A percentile compares a stretch with the other conserved stretches of the same genome.
Evolutionary conservation across 768 basidiomycete genomes (phyloP).

Genomic region (Mycena vitilis): DNA sequence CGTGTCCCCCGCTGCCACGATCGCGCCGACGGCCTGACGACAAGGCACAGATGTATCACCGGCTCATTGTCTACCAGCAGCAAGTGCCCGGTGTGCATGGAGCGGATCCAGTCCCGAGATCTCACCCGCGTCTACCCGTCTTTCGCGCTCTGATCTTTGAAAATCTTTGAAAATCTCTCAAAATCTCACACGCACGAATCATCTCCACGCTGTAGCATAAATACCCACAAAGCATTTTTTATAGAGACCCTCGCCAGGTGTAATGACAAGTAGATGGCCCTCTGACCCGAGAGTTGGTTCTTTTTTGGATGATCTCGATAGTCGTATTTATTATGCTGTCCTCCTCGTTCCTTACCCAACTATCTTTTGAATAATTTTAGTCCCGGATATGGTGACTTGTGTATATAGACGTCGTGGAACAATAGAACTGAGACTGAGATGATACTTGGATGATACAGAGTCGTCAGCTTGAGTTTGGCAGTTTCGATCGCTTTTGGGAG

Average conservation of each 20-base stretch:
- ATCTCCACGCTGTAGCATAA: constrained; percentile 23
- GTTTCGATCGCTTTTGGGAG: too few relatives aligned
- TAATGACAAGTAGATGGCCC: constrained; percentile 20
- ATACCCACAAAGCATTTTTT: constrained; percentile 20
- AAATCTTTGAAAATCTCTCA: background rate
- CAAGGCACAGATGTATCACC: constrained; percentile 33
- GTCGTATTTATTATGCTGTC: constrained; percentile 11
- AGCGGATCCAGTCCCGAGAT: constrained; percentile 16
- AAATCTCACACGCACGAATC: constrained; percentile 14
- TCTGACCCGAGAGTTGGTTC: constrained; percentile 3
- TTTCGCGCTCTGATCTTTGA: constrained; percentile 32
- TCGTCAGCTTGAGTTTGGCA: too few relatives aligned
- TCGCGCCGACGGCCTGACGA: background rate
- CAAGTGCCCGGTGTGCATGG: constrained; percentile 39
- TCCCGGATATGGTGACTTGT: too few relatives aligned
- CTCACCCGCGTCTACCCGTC: constrained; percentile 36
- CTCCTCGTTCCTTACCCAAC: constrained; percentile 9
- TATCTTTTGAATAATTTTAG: background rate
- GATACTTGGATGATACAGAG: too few relatives aligned
- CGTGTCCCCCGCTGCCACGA: background rate
- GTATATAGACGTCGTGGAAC: too few relatives aligned
- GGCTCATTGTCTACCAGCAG: constrained; percentile 18
- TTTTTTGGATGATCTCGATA: constrained; percentile 7
- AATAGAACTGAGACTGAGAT: too few relatives aligned
- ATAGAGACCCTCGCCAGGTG: constrained; percentile 11